Conservation (phyloP, 192 early-diverging fungal genomes). For the Backusella sp. region DNA sequence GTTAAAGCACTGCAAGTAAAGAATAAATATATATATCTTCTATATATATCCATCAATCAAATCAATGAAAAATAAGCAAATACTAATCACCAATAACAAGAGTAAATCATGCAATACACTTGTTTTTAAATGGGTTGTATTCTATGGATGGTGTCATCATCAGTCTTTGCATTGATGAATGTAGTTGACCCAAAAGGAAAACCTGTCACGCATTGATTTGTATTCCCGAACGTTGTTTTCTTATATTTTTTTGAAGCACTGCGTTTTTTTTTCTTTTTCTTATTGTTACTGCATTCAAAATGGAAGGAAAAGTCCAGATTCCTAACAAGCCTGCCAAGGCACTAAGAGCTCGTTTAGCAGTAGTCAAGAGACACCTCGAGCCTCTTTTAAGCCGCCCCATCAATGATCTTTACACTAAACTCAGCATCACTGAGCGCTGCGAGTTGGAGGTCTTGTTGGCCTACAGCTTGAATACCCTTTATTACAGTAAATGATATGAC, state of each 20-base stretch:
- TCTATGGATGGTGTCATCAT: no score
- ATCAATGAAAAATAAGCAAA: no score
- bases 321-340: constrained; percentile 19
- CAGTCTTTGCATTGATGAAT: no score
- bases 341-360: constrained; percentile 25
- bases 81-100: no score
- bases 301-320: neutral
- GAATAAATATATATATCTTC: no score
- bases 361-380: constrained; percentile 25
- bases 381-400: constrained; percentile 24
- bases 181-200: neutral
- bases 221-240: neutral
- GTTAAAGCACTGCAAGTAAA: no score
- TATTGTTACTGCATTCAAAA: neutral
- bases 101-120: no score
- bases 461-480: constrained; percentile 33
- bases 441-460: constrained; percentile 31
- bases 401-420: constrained; percentile 22
- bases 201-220: neutral
- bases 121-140: no score
- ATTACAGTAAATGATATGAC: constrained; percentile 25
- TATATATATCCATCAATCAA: no score
- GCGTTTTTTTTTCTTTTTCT: neutral
- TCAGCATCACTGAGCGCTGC: constrained; percentile 28
- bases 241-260: no score